Evolutionary conservation across 2,329 filamentous ascomycete species (phyloP), one percentile per base, ranked within the genome.

Genomic region (Metarhizium humberi): DNA sequence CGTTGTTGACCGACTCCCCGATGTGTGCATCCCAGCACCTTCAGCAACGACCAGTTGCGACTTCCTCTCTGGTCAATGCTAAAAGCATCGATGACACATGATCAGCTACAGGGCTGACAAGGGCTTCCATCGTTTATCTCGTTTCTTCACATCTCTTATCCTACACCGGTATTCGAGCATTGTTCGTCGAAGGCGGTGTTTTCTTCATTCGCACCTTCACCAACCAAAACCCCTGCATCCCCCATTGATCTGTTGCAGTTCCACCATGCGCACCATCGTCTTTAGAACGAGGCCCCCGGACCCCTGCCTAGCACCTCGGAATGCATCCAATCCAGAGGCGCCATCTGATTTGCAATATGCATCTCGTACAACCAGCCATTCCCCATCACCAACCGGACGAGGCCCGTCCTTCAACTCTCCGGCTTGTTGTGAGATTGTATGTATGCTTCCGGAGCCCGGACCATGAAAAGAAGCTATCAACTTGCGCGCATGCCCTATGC

Each of bases 301-400:
- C 16, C 42, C 18, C 18, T 10, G n/a, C n/a, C 42, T 20, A 20
- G 45, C 45, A 38, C 18, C 14, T 53, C 52, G 49, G 49, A 50
- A 32, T 45, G 20, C 47, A 50, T 34, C 55, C 52, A 54, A 57
- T 57, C 55, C 55, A 36, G 54, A 45, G 43, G 14, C 43, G 29
- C 43, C 49, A 36, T 46, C 29, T 46, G 20, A 45, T 49, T 55
- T 55, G 56, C 53, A 51, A 40, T 16, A 57, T 55, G 56, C 50
- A 51, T 32, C 56, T 55, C 53, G 53, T 52, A 55, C 47, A 38
- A 25, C 16, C 32, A 49, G 29, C 56, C 47, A 55, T 32, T 47
- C 20, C 32, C 32, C 8, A 30, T 14, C 20, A 48, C 7, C 45
- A 30, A 29, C 10, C 45, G 7, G 20, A 6, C 18, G 6, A 20